A percentile compares a stretch with the other conserved stretches of the same genome.
These are phyloP conservation scores for Lactuca saligna DNA, from an alignment of 129 eudicot species.

Conservation along the genomic window DNA sequence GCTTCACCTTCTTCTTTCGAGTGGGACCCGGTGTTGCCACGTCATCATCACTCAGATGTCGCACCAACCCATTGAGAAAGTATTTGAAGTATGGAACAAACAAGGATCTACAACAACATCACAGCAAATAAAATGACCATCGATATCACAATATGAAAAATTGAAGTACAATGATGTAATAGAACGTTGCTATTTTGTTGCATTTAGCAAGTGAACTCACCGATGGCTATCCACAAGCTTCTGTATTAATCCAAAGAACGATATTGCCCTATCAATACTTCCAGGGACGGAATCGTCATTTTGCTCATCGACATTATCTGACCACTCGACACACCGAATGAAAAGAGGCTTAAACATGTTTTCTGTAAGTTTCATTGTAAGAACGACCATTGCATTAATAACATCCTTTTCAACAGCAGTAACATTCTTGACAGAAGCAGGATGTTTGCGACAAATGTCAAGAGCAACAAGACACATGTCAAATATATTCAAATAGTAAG, in stretches of 20 bases:
- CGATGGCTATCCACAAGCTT: conserved; percentile 80
- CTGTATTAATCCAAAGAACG: conserved; percentile 71
- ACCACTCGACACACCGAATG: conserved; percentile 89
- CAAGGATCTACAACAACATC: conserved; percentile 48
- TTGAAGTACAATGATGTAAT: no score
- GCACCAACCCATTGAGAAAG: conserved; percentile 71
- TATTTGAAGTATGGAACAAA: conserved; percentile 94
- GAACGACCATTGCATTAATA: conserved; percentile 54
- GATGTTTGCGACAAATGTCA: conserved; percentile 71
- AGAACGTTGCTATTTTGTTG: no score
- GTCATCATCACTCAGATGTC: conserved; percentile 56
- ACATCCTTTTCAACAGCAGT: conserved; percentile 70
- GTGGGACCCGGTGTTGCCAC: conserved; percentile 37
- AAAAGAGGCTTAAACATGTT: conserved; percentile 95
- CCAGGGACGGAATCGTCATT: conserved; percentile 38
- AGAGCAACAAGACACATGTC: conserved; percentile 76
- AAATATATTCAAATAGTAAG: conserved; percentile 63
- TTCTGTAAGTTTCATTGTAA: conserved; percentile 83
- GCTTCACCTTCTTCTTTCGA: conserved; percentile 79
- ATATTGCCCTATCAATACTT: conserved; percentile 53
- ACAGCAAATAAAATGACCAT: neutral
- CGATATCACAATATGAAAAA: neutral
- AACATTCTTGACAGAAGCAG: conserved; percentile 49
- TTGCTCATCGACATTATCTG: conserved; percentile 41
- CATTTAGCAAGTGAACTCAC: conserved; percentile 30